Percentiles rank a stretch among this genome's conserved stretches.
phyloP scores from a whole-genome alignment of 2,329 filamentous ascomycete species.

The Aspergillus latus region DNA sequence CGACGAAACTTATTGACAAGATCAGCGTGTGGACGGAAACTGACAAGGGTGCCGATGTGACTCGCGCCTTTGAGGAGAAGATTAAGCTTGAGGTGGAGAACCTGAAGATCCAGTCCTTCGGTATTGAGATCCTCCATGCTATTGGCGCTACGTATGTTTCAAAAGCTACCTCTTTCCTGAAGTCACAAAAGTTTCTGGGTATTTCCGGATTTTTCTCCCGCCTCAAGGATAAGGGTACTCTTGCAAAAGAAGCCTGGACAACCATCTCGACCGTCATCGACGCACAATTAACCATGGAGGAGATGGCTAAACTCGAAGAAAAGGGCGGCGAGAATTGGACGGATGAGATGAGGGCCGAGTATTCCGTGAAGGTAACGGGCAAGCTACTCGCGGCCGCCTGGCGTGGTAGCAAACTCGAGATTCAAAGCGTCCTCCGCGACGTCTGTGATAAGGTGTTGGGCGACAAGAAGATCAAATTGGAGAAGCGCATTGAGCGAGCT shows the following conservation, averaged over 20 bases:
- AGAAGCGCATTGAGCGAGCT: slow-evolving; percentile 87
- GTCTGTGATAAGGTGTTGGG: slow-evolving; percentile 88
- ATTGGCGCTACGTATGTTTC: slow-evolving; percentile 87
- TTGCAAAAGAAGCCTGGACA: slow-evolving; percentile 98
- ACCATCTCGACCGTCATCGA: slow-evolving; percentile 96
- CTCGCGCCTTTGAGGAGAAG: slow-evolving; percentile 87
- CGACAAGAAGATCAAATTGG: slow-evolving; percentile 72
- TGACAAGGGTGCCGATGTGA: slow-evolving; percentile 83
- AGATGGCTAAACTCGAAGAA: slow-evolving; percentile 96
- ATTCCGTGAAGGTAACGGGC: slow-evolving; percentile 91
- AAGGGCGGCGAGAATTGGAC: slow-evolving; percentile 96
- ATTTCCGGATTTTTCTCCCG: slow-evolving; percentile 93
- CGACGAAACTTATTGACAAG: slow-evolving; percentile 82
- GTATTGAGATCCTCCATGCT: slow-evolving; percentile 91
- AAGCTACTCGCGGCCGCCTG: slow-evolving; percentile 97
- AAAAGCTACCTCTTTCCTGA: slow-evolving; percentile 84
- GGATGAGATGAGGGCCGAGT: slow-evolving; percentile 93
- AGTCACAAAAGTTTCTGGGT: slow-evolving; percentile 94
- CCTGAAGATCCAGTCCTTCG: slow-evolving; percentile 98
- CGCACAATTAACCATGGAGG: slow-evolving; percentile 97
- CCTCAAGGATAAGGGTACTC: slow-evolving; percentile 91
- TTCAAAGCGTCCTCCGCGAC: slow-evolving; percentile 90
- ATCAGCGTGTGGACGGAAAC: slow-evolving; percentile 97
- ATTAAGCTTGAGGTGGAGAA: slow-evolving; percentile 94
- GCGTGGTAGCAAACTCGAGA: slow-evolving; percentile 96